These are phyloP conservation scores for Aspergillus flavus DNA, from an alignment of 2,329 filamentous ascomycete species.

Conservation along the genomic window DNA sequence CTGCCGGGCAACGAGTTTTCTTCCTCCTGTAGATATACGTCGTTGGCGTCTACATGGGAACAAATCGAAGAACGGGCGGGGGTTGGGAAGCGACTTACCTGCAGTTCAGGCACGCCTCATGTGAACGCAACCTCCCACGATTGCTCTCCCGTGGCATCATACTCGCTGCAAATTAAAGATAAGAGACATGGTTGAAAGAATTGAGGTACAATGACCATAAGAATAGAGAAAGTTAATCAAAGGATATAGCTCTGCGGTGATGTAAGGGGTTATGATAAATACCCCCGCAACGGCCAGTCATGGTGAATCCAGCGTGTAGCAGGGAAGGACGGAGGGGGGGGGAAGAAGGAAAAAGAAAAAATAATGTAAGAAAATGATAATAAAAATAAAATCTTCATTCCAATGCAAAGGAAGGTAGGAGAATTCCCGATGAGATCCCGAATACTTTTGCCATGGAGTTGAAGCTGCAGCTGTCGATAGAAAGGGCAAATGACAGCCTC, in stretches of 20 bases:
- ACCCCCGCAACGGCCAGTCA: neutral
- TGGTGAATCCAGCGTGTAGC: neutral
- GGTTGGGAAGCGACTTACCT: conserved; percentile 38
- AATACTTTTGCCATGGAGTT: too few species aligned
- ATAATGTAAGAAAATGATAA: neutral
- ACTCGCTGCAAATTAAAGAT: neutral
- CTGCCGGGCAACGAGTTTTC: conserved; percentile 56
- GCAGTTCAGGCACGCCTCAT: conserved; percentile 49
- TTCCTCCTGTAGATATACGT: conserved; percentile 41
- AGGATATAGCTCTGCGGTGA: neutral
- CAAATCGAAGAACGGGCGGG: neutral
- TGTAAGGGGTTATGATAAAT: neutral
- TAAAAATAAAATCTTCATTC: neutral
- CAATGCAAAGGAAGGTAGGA: neutral
- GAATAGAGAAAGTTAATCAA: neutral
- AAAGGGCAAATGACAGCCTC: conserved; percentile 1
- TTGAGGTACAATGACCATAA: neutral
- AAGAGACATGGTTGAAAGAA: conserved; percentile 5
- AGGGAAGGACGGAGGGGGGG: neutral
- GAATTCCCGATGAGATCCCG: neutral
- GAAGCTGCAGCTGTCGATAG: neutral
- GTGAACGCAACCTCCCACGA: conserved; percentile 36
- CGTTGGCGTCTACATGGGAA: conserved; percentile 12
- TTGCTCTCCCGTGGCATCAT: conserved; percentile 33
- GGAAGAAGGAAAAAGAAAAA: neutral